These are phyloP conservation scores for Pseudonectria foliicola DNA, from an alignment of 2,329 filamentous ascomycete genomes.

Conservation along the genomic window DNA sequence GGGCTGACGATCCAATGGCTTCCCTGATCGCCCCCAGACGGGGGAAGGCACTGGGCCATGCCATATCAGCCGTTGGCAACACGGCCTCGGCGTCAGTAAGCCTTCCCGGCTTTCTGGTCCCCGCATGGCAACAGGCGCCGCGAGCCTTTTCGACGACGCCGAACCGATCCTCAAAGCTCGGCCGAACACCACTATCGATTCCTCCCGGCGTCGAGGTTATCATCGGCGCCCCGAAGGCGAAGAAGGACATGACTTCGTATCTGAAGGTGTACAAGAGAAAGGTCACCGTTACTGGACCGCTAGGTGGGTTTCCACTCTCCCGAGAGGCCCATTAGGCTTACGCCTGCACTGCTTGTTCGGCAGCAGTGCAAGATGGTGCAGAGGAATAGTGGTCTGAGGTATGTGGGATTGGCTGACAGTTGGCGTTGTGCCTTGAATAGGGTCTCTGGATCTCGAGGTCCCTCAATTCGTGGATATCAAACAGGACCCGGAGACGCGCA, in stretches of 20 bases:
- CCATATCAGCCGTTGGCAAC: constrained; percentile 26
- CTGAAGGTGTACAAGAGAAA: constrained; percentile 56
- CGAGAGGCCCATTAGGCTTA: neutral
- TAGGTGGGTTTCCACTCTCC: constrained; percentile 47
- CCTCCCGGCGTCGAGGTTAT: constrained; percentile 77
- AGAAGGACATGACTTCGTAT: constrained; percentile 51
- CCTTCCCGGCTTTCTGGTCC: constrained; percentile 67
- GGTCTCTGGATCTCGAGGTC: constrained; percentile 70
- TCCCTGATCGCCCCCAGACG: constrained; percentile 60
- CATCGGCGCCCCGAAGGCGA: constrained; percentile 53
- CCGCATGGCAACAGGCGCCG: constrained; percentile 55
- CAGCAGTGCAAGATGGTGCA: neutral
- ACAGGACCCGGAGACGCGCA: constrained; percentile 56
- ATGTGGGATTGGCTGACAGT: neutral
- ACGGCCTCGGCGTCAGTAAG: constrained; percentile 40
- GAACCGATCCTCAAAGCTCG: constrained; percentile 70
- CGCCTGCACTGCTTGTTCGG: neutral
- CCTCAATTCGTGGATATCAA: constrained; percentile 69
- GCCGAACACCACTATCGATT: constrained; percentile 69
- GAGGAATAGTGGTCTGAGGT: neutral
- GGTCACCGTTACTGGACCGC: constrained; percentile 71
- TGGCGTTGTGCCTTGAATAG: constrained; percentile 30
- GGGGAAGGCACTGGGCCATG: constrained; percentile 52
- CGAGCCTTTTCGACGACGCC: constrained; percentile 63
- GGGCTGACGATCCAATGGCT: constrained; percentile 22